phyloP scores from a whole-genome alignment of 2,329 filamentous ascomycete species.

The Xylariaceae sp. region DNA sequence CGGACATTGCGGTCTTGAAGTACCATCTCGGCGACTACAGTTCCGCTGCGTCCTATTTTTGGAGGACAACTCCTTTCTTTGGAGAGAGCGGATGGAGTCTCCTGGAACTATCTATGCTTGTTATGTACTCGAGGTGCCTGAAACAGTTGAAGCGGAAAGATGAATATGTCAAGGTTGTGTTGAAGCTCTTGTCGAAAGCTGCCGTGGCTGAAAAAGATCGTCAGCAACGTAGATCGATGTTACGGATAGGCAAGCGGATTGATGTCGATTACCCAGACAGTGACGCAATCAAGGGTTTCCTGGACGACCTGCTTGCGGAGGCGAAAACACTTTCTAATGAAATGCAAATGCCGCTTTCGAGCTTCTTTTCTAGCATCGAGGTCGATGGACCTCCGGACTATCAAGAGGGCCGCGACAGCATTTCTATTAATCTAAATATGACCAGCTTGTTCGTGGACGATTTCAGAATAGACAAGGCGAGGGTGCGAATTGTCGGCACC shows the following conservation, averaged over 20 bases:
- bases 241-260: conserved; percentile 40
- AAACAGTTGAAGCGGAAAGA: conserved; percentile 74
- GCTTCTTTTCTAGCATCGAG: conserved; percentile 72
- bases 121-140: conserved; percentile 83
- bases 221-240: conserved; percentile 43
- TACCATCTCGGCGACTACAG: conserved; percentile 74
- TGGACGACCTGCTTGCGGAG: conserved; percentile 51
- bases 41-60: conserved; percentile 76
- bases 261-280: conserved; percentile 34
- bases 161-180: conserved; percentile 75
- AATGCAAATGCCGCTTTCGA: conserved; percentile 67
- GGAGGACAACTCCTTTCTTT: conserved; percentile 77
- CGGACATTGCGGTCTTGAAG: conserved; percentile 84
- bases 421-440: conserved; percentile 69
- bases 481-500: conserved; percentile 63
- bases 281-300: conserved; percentile 49
- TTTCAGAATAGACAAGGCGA: conserved; percentile 66
- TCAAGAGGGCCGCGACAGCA: conserved; percentile 72
- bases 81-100: conserved; percentile 76
- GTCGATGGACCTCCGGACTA: conserved; percentile 72
- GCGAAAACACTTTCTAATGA: conserved; percentile 56
- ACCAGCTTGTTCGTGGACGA: conserved; percentile 73
- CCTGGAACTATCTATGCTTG: conserved; percentile 80
- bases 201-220: conserved; percentile 57
- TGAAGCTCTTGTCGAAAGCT: conserved; percentile 74